These are phyloP conservation scores for Hanseniaspora thailandica DNA, from an alignment of 805 yeast species.

Conservation along the genomic window DNA sequence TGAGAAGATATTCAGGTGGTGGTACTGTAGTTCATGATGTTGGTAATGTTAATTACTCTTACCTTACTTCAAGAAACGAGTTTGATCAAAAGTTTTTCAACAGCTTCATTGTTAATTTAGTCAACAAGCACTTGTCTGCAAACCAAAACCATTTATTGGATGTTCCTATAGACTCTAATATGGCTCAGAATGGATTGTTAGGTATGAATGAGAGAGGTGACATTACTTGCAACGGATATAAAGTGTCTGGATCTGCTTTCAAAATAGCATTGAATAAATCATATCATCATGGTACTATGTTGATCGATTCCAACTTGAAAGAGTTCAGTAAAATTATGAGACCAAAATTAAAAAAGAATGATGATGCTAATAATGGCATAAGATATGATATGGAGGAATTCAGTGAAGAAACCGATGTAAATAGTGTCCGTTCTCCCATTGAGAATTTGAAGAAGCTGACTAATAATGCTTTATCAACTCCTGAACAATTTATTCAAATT, in stretches of 20 bases:
- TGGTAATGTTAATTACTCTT: conserved; percentile 81
- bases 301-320: conserved; percentile 54
- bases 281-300: conserved; percentile 94
- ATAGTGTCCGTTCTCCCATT: conserved; percentile 73
- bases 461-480: conserved; percentile 32
- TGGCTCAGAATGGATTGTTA: conserved; percentile 24
- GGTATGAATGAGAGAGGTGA: conserved; percentile 69
- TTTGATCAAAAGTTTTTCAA: conserved; percentile 53
- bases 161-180: conserved; percentile 1
- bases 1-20: conserved; percentile 83
- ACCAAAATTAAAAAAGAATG: conserved; percentile 27
- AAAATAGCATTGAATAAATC: conserved; percentile 71
- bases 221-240: conserved; percentile 34
- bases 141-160: conserved; percentile 2
- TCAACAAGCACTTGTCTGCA: conserved; percentile 16
- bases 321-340: conserved; percentile 48
- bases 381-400: conserved; percentile 31
- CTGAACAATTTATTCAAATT: conserved; percentile 26
- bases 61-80: conserved; percentile 52
- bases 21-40: conserved; percentile 92
- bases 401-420: conserved; percentile 43
- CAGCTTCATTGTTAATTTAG: conserved; percentile 33
- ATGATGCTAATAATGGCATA: not conserved
- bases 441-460: conserved; percentile 40
- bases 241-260: conserved; percentile 88